Base-by-base conservation (phyloP, 768 basidiomycete species). In the Lentinula guzmanii region DNA sequence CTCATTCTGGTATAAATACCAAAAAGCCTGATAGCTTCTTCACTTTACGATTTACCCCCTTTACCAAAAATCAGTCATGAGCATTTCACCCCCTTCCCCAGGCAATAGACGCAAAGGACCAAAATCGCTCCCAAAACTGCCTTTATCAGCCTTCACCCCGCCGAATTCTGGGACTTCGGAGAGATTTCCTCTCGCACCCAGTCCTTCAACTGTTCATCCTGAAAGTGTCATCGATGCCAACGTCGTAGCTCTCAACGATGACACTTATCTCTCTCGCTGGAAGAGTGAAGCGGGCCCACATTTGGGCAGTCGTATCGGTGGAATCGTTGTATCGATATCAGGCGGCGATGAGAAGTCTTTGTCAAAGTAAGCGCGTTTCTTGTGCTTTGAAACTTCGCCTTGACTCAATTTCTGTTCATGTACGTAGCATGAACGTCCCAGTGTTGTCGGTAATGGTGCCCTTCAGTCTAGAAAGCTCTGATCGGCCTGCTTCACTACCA, bases 151-250 rank as follows among this genome's bases (percentile, higher is more conserved):
- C 0, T 93, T 93, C 71, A 57, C 55, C 31, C 84, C 89, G 0
- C 87, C 89, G 28, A 88, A 82, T 72, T 78, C 86, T 4, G 85
- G 86, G 57, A 82, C 84, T 0, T 80, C 80, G 18, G 90, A 91
- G 50, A 75, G 75, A 1, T 91, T 91, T 69, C 88, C 86, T 1
- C 64, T 89, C 9, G 83, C 86, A 7, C 83, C 86, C 21, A 88
- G 86, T 61, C 89, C 91, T 2, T 86, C 80, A 66, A 76, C 83
- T 15, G 76, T 90, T 56, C 79, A 85, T 66, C 92, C 92, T 0
- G 74, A 74, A 8, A 72, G 72, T 21, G 76, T 93, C 62, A 76
- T 90, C 66, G 92, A 94, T 70, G 83, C 87, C 6, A 82, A 87
- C 68, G 83, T 91, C 63, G 73, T 82, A 15, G 69, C 80, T 58